Conservation (phyloP, 2,329 filamentous ascomycete species). For the Allantophomopsis cytisporea region DNA sequence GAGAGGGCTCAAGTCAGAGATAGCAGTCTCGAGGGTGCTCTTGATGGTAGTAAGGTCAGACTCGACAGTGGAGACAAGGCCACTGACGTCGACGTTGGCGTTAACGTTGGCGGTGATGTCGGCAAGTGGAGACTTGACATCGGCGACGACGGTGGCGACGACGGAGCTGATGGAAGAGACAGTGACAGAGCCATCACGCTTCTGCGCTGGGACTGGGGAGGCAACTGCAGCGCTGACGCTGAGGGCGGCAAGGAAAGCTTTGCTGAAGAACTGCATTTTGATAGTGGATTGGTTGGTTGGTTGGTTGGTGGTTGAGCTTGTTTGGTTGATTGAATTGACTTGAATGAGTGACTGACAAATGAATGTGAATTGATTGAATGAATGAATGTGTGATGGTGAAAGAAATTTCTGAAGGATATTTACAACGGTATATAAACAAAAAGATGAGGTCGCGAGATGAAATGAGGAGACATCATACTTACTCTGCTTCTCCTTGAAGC, state of each 20-base stretch:
- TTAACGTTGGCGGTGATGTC: not conserved
- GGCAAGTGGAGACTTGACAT: constrained; percentile 1
- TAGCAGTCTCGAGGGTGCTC: not conserved
- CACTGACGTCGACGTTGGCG: not conserved
- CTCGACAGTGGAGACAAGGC: not conserved
- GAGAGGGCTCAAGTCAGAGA: not conserved
- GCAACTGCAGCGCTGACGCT: constrained; percentile 3
- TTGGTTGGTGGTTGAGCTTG: not conserved
- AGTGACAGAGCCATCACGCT: not conserved
- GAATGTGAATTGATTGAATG: not conserved
- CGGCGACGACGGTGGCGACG: not conserved
- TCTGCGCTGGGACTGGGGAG: not conserved
- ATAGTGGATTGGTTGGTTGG: not conserved
- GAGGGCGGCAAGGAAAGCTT: constrained; percentile 3
- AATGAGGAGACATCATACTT: no score
- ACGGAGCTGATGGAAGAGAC: constrained; percentile 1
- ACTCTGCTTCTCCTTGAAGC: no score
- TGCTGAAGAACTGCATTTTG: constrained; percentile 5
- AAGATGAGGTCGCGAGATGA: no score
- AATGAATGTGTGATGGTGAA: no score
- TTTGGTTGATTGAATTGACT: not conserved
- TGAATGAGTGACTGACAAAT: constrained; percentile 3
- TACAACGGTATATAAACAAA: no score
- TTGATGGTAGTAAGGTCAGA: constrained; percentile 1
- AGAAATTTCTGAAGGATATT: no score